Evolutionary conservation across 768 basidiomycete genomes (phyloP), one percentile per base, ranked within the genome.

Genomic region (Mycena haematopus): DNA sequence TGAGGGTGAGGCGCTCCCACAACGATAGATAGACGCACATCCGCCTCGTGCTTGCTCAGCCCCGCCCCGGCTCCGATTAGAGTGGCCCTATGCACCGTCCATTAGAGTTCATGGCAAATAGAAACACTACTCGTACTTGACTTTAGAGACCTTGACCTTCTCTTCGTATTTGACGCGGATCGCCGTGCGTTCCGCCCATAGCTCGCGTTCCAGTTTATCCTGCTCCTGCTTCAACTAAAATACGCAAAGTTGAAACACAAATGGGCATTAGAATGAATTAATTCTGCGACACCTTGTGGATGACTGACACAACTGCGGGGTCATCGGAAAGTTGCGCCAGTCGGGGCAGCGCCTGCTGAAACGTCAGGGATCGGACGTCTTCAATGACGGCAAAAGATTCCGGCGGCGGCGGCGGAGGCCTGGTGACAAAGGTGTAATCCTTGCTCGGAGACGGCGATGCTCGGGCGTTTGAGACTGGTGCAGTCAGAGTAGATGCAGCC

Each of bases 181-280:
- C 6, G 78, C 78, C 33, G 78, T 76, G 56, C 93, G 81, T 66
- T 91, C 91, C 60, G 84, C 80, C 86, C 85, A 92, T 36, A 93
- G 73, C 60, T 80, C 81, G 63, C 77, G 81, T 73, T 95, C 93
- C 35, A 93, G 77, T 24, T 79, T 78, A 58, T 86, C 79, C 75
- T 95, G 93, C 52, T 91, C 89, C 56, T 82, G 74, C 73, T 86
- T 90, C 69, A 95, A 77, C 92, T 92, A 24, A 24, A 45, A 22
- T 22, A 56, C 29, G 44, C 14, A 10, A 1, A 4, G 52, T 21
- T 51, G 60, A 29, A 21, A 53, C 51, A 29, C 50, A 24, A 59
- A 53, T 56, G 31, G 50, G 17, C 17, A 42, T 42, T 10, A 42
- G 40, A n/a, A n/a, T 33, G 42, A 10, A 27, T 6, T 35, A 2